phyloP scores from a whole-genome alignment of 305 asterid genomes.

The Solanum hybrid region DNA sequence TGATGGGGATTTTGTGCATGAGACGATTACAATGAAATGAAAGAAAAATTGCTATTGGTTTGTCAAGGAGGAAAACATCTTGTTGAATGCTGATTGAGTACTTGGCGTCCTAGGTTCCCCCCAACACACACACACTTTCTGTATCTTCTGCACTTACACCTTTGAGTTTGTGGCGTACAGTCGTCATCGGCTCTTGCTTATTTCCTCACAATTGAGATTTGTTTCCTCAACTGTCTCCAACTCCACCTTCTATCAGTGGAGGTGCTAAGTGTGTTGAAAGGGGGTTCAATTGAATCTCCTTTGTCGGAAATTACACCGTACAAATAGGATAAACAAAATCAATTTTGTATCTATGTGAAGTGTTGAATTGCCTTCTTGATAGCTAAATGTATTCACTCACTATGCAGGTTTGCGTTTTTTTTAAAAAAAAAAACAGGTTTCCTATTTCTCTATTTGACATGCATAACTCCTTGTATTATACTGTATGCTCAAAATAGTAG shows the following conservation, averaged over 20 bases:
- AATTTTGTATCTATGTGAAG: neutral
- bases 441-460: neutral
- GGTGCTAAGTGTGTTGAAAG: neutral
- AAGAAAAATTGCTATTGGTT: neutral
- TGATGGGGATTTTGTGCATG: slow-evolving; percentile 12
- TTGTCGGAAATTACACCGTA: neutral
- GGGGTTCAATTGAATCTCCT: neutral
- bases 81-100: neutral
- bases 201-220: neutral
- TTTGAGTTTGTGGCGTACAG: neutral
- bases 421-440: neutral
- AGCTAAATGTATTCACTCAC: neutral
- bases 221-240: neutral
- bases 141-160: neutral
- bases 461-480: neutral
- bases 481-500: neutral
- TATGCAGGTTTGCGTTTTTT: neutral
- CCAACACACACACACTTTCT: neutral
- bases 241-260: neutral
- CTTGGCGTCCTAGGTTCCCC: neutral
- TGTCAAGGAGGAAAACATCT: neutral
- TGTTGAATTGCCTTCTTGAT: neutral
- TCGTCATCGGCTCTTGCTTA: neutral
- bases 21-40: neutral
- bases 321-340: neutral